Conservation (phyloP, 2,329 filamentous ascomycete genomes). For the Fusarium verticillioides region DNA sequence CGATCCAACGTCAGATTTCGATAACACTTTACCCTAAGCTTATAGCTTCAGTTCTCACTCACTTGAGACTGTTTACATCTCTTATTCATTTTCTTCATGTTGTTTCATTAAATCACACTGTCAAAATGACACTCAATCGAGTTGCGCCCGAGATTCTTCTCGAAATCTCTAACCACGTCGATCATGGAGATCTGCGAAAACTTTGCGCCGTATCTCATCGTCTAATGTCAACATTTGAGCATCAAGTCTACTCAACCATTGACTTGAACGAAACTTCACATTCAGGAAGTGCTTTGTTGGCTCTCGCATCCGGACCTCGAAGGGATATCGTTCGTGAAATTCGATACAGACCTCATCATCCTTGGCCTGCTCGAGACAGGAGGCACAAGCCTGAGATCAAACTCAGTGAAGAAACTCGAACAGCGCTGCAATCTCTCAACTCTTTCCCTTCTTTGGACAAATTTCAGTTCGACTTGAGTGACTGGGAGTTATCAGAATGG, state of each 20-base stretch:
- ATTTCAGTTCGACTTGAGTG: not conserved
- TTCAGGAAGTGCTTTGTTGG: not conserved
- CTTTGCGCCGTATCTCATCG: not conserved
- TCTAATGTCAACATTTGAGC: not conserved
- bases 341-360: not conserved
- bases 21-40: not conserved
- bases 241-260: not conserved
- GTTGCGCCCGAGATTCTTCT: not conserved
- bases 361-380: not conserved
- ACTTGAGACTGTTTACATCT: not conserved
- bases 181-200: not conserved
- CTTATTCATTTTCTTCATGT: not conserved
- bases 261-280: not conserved
- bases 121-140: not conserved
- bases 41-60: not conserved
- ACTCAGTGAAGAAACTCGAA: not conserved
- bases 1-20: not conserved
- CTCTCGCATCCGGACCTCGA: not conserved
- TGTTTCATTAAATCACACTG: fast-evolving
- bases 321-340: not conserved
- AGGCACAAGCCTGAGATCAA: not conserved
- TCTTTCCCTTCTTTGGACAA: not conserved
- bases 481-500: not conserved
- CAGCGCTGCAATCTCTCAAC: not conserved
- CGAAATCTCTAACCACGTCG: not conserved